phyloP scores from a whole-genome alignment of 2,329 filamentous ascomycete species.

The Mycosphaerelloides madeirae region DNA sequence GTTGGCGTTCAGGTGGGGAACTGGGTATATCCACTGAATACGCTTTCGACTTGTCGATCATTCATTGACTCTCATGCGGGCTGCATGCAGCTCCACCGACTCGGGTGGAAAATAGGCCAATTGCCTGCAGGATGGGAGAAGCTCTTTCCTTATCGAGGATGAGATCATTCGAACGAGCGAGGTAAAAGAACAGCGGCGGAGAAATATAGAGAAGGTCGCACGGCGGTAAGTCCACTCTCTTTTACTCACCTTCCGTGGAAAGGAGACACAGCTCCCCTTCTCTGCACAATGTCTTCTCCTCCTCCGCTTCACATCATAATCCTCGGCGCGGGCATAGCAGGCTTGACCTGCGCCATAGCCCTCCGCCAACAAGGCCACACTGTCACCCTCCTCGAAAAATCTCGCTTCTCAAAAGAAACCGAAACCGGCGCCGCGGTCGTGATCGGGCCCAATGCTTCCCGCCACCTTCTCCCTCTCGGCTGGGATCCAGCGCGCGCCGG shows the following conservation, averaged over 20 bases:
- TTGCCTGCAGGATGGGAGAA: no score
- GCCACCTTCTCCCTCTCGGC: slow-evolving; percentile 42
- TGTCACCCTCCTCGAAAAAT: slow-evolving; percentile 52
- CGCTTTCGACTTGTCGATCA: background rate
- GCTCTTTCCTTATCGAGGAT: no score
- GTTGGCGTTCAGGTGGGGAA: background rate
- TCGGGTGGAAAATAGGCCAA: no score
- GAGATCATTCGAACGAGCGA: no score
- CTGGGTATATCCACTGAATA: background rate
- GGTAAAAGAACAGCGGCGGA: no score
- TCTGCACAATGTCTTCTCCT: background rate
- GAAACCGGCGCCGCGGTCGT: slow-evolving; percentile 56
- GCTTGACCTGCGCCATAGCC: slow-evolving; percentile 49
- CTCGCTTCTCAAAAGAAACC: slow-evolving; percentile 44
- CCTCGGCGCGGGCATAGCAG: slow-evolving; percentile 48
- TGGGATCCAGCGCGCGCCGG: slow-evolving; percentile 20
- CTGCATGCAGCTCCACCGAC: no score
- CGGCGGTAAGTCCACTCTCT: no score
- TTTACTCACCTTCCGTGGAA: no score
- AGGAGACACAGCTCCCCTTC: no score
- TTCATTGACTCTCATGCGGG: no score
- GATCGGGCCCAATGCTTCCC: slow-evolving; percentile 57
- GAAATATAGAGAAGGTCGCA: no score
- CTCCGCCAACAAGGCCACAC: slow-evolving; percentile 49
- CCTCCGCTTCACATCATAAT: slow-evolving; percentile 31